These are phyloP conservation scores for Rossbeevera mucosa DNA, from an alignment of 768 basidiomycete genomes.

Conservation along the genomic window DNA sequence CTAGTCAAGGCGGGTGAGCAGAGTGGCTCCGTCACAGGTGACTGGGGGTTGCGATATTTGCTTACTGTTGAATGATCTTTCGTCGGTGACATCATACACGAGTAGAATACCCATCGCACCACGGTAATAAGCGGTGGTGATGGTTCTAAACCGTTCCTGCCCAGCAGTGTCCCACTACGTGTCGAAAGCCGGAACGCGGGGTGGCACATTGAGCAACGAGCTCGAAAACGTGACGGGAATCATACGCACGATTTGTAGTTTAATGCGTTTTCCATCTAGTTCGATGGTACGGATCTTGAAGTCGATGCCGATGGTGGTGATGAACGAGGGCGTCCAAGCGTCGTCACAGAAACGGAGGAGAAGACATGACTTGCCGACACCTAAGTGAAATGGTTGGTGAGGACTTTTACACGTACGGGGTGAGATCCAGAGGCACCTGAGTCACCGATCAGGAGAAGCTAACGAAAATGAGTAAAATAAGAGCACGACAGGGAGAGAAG, in stretches of 20 bases:
- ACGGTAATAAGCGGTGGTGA: slow-evolving; percentile 98
- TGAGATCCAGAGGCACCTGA: slow-evolving; percentile 53
- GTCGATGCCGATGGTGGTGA: slow-evolving; percentile 98
- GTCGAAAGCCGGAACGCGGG: background rate
- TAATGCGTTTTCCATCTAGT: slow-evolving; percentile 95
- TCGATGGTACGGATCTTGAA: slow-evolving; percentile 99
- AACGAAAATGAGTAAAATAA: slow-evolving; percentile 6
- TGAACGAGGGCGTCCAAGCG: slow-evolving; percentile 98
- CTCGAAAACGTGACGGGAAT: background rate
- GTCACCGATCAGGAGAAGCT: slow-evolving; percentile 95
- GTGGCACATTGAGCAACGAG: background rate
- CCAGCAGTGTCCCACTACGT: slow-evolving; percentile 97
- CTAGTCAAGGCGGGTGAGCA: slow-evolving; percentile 37
- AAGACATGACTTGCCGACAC: slow-evolving; percentile 97
- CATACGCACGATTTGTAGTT: slow-evolving; percentile 92
- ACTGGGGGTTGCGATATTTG: slow-evolving; percentile 7
- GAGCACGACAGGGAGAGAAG: background rate
- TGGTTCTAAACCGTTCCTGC: slow-evolving; percentile 97
- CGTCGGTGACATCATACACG: slow-evolving; percentile 97
- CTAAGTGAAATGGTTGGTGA: slow-evolving; percentile 35
- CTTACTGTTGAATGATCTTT: slow-evolving; percentile 92
- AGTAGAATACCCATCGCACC: slow-evolving; percentile 98
- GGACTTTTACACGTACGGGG: background rate
- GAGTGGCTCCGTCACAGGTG: slow-evolving; percentile 6
- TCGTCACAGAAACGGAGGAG: slow-evolving; percentile 97